phyloP scores from a whole-genome alignment of 2,329 filamentous ascomycete species.

The Epichloe uncinata region DNA sequence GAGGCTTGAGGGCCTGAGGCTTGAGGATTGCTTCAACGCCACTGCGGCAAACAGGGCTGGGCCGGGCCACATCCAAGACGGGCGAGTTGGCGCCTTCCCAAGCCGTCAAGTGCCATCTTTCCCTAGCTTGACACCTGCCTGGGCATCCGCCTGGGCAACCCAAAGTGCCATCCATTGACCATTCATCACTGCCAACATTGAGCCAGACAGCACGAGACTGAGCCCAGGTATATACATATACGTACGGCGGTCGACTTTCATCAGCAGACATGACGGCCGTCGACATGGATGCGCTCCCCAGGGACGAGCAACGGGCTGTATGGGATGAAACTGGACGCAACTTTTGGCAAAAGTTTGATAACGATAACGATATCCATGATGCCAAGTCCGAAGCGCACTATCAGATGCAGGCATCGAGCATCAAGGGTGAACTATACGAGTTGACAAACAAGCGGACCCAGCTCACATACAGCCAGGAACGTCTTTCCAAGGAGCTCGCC shows the following conservation, averaged over 20 bases:
- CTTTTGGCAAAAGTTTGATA: slow-evolving; percentile 20
- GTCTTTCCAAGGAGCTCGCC: slow-evolving; percentile 18
- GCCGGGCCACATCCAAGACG: no score
- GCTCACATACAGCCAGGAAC: slow-evolving; percentile 15
- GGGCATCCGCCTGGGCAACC: background rate
- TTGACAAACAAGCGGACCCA: slow-evolving; percentile 16
- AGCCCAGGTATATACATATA: no score
- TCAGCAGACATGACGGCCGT: slow-evolving; percentile 8
- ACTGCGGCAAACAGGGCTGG: no score
- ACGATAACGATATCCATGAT: slow-evolving; percentile 12
- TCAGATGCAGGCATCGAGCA: slow-evolving; percentile 13
- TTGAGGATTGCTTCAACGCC: no score
- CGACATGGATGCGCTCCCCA: slow-evolving; percentile 17
- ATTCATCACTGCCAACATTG: no score
- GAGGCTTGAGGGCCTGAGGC: background rate
- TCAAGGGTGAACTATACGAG: slow-evolving; percentile 16
- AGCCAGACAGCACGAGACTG: no score
- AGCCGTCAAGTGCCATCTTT: background rate
- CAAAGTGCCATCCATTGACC: background rate
- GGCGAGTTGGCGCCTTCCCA: background rate
- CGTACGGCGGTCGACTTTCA: background rate
- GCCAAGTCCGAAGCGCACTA: slow-evolving; percentile 14
- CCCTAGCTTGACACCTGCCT: background rate
- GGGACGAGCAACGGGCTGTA: slow-evolving; percentile 19
- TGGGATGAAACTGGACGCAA: slow-evolving; percentile 24